These are phyloP conservation scores for Candida piceae DNA, from an alignment of 805 yeast species.

Conservation along the genomic window DNA sequence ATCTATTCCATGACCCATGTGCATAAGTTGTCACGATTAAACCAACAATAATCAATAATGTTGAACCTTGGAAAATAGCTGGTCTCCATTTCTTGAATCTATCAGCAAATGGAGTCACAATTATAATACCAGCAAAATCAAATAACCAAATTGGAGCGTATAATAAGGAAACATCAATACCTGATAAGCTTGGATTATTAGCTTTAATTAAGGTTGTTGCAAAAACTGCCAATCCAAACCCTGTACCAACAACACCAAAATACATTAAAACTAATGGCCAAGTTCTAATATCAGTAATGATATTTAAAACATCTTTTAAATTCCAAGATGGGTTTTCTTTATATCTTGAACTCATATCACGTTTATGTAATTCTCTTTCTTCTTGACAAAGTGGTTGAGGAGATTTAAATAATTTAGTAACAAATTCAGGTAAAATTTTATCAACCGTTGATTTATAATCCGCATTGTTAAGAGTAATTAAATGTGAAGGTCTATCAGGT, in stretches of 20 bases:
- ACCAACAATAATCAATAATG: constrained; percentile 67
- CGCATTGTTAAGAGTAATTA: constrained; percentile 8
- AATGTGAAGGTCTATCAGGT: constrained; percentile 65
- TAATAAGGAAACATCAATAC: constrained; percentile 66
- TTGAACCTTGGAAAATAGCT: constrained; percentile 55
- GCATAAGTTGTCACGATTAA: constrained; percentile 75
- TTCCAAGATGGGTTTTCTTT: constrained; percentile 49
- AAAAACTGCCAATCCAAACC: constrained; percentile 78
- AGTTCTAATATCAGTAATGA: constrained; percentile 58
- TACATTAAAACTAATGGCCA: constrained; percentile 87
- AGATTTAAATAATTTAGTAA: constrained; percentile 19
- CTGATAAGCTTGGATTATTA: constrained; percentile 55
- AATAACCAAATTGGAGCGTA: constrained; percentile 91
- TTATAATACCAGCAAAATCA: constrained; percentile 68
- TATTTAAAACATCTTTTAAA: constrained; percentile 47
- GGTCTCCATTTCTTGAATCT: constrained; percentile 55
- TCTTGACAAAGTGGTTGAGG: constrained; percentile 44
- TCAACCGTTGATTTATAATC: constrained; percentile 14
- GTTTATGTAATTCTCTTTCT: constrained; percentile 53
- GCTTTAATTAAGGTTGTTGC: constrained; percentile 72
- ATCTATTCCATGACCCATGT: constrained; percentile 64
- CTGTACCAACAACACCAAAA: constrained; percentile 91
- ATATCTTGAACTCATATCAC: constrained; percentile 55
- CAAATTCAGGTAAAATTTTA: constrained; percentile 13
- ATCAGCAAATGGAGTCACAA: constrained; percentile 80